Conservation (phyloP, 352 stramenopile species). For the Phytophthora boehmeriae region DNA sequence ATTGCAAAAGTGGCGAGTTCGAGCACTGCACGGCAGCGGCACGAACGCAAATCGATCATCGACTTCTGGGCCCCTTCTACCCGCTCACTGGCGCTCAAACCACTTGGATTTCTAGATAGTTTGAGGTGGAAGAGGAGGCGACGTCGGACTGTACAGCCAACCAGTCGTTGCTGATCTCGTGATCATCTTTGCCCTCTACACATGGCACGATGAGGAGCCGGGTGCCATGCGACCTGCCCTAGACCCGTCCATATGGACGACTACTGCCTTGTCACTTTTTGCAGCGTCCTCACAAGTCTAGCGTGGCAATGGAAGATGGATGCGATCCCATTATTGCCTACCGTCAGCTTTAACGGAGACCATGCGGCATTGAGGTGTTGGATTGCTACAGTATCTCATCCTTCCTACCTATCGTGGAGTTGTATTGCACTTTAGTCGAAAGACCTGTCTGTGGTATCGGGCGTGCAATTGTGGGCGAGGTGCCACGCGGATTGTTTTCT, state of each 20-base stretch:
- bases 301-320: slow-evolving; percentile 18
- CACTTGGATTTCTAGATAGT: slow-evolving; percentile 10
- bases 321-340: neutral
- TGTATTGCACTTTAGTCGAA: slow-evolving; percentile 28
- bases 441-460: neutral
- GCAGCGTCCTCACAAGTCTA: slow-evolving; percentile 1
- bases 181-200: slow-evolving; percentile 27
- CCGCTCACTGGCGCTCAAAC: slow-evolving; percentile 5
- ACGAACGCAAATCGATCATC: slow-evolving; percentile 21
- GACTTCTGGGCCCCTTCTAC: slow-evolving; percentile 27
- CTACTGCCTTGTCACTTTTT: slow-evolving; percentile 9
- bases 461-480: neutral
- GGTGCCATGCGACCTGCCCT: slow-evolving; percentile 23
- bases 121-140: slow-evolving; percentile 33
- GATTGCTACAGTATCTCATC: slow-evolving; percentile 11
- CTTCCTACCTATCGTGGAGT: slow-evolving; percentile 7
- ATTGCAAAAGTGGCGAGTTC: slow-evolving; percentile 29
- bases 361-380: neutral
- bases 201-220: slow-evolving; percentile 16
- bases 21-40: neutral
- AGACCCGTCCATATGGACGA: slow-evolving; percentile 33
- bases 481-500: slow-evolving; percentile 2
- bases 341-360: slow-evolving; percentile 13
- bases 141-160: neutral
- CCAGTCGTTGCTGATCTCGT: slow-evolving; percentile 27